These are phyloP conservation scores for Alternaria triticina DNA, from an alignment of 2,329 filamentous ascomycete species.

Conservation along the genomic window DNA sequence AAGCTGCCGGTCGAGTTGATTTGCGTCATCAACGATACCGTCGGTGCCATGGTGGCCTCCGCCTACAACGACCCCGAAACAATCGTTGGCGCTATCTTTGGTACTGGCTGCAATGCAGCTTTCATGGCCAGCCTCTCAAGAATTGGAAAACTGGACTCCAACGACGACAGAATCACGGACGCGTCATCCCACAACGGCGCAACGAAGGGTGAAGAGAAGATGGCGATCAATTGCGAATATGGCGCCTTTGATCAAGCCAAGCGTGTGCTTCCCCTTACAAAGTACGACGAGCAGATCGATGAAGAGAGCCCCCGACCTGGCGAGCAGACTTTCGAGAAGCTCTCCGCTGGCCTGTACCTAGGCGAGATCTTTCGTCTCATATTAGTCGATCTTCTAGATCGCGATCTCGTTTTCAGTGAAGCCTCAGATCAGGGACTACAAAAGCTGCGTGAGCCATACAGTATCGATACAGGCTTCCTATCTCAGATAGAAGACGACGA, in stretches of 20 bases:
- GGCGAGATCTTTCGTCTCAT: conserved; percentile 55
- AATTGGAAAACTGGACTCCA: conserved; percentile 72
- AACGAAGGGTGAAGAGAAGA: conserved; percentile 45
- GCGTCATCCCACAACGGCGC: background rate
- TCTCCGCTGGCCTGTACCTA: conserved; percentile 55
- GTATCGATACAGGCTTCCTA: conserved; percentile 86
- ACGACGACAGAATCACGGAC: conserved; percentile 7
- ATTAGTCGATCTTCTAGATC: conserved; percentile 65
- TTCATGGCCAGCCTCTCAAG: conserved; percentile 87
- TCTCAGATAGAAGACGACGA: conserved; percentile 77
- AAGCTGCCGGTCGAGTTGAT: conserved; percentile 84
- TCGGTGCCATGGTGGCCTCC: conserved; percentile 87
- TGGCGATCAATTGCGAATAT: conserved; percentile 98
- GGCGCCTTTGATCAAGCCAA: conserved; percentile 96
- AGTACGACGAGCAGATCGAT: conserved; percentile 60
- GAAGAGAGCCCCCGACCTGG: conserved; percentile 53
- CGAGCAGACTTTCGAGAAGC: conserved; percentile 55
- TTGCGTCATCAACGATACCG: conserved; percentile 91
- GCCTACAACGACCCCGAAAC: conserved; percentile 85
- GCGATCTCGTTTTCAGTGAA: conserved; percentile 73
- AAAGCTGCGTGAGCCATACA: conserved; percentile 79
- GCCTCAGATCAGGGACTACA: conserved; percentile 51
- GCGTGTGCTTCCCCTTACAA: conserved; percentile 81
- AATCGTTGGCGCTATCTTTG: conserved; percentile 91
- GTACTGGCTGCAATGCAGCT: conserved; percentile 91